phyloP scores from a whole-genome alignment of 768 basidiomycete genomes.

The Termitomyces sp. region DNA sequence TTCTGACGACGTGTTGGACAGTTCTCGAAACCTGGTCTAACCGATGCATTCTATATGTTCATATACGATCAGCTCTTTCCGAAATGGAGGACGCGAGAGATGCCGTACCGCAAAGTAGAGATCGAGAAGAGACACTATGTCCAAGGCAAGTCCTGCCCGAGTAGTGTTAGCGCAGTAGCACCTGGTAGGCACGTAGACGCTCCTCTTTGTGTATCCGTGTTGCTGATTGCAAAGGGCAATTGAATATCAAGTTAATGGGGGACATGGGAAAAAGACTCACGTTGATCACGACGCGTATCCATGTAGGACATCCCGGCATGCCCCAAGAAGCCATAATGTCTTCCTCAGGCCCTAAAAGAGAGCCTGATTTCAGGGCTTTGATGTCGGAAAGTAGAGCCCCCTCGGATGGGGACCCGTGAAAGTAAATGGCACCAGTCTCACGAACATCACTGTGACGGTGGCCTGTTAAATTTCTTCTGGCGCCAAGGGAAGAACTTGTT shows the following conservation, averaged over 20 bases:
- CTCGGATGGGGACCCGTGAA: neutral
- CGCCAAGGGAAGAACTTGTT: neutral
- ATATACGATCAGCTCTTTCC: neutral
- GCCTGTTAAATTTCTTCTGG: neutral
- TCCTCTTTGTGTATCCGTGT: slow-evolving; percentile 9
- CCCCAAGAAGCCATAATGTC: slow-evolving; percentile 10
- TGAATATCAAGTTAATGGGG: neutral
- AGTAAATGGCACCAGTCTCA: neutral
- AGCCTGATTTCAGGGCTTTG: neutral
- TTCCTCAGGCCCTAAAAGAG: slow-evolving; percentile 2
- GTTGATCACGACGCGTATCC: slow-evolving; percentile 7
- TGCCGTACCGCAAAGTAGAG: slow-evolving; percentile 3
- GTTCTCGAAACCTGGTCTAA: slow-evolving; percentile 2
- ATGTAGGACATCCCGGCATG: neutral
- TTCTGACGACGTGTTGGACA: neutral
- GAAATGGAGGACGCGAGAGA: neutral
- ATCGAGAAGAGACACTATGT: slow-evolving; percentile 6
- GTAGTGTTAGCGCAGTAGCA: slow-evolving; percentile 10
- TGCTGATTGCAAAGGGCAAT: neutral
- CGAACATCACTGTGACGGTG: neutral
- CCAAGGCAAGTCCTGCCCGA: slow-evolving; percentile 8
- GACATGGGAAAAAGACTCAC: neutral
- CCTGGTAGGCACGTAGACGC: slow-evolving; percentile 1
- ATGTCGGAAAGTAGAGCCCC: slow-evolving; percentile 2
- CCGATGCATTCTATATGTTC: neutral